Percentiles rank a stretch among this genome's conserved stretches.
Evolutionary conservation across 768 basidiomycete species (phyloP).

Genomic region (Mycena crocata): DNA sequence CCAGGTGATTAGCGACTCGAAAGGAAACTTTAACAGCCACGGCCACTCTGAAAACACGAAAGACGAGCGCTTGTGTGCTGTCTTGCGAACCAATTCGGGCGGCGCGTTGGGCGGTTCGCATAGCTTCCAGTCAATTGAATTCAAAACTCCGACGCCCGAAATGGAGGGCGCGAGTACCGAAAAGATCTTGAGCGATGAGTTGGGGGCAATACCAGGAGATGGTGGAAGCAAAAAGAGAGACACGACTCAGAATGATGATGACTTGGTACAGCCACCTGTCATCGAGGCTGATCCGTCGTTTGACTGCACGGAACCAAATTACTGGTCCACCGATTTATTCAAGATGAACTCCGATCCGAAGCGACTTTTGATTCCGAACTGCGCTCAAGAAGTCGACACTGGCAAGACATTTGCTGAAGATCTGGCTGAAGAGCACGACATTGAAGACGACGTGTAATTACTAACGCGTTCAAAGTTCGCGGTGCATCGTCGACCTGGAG

Average conservation of each 20-base stretch:
- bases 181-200: too few species aligned
- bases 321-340: background rate
- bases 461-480: too few species aligned
- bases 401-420: background rate
- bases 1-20: background rate
- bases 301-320: too few species aligned
- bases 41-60: background rate
- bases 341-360: background rate
- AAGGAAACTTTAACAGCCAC: background rate
- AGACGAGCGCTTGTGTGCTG: background rate
- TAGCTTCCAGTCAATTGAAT: background rate
- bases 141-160: too few species aligned
- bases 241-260: too few species aligned
- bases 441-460: background rate
- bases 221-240: too few species aligned
- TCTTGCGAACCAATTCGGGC: background rate
- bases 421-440: background rate
- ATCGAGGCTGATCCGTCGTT: too few species aligned
- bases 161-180: too few species aligned
- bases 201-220: too few species aligned
- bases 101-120: background rate
- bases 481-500: background rate
- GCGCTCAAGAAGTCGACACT: background rate
- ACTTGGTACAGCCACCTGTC: too few species aligned
- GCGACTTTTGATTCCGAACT: background rate